Conservation (phyloP, 1,139 yeast species). For the Geotrichum candidum region DNA sequence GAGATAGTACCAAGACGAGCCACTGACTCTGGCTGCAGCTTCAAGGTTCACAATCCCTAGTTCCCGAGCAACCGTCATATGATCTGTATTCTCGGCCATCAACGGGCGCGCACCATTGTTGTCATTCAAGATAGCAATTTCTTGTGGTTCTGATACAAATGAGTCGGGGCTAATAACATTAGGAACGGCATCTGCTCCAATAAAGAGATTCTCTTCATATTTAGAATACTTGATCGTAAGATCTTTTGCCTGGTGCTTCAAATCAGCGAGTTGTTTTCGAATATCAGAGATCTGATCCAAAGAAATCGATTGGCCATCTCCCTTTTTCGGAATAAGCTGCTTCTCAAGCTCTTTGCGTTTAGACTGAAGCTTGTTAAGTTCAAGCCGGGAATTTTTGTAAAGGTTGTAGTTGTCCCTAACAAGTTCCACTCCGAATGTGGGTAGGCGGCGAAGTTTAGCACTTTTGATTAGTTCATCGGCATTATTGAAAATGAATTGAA, state of each 20-base stretch:
- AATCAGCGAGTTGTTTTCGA: conserved; percentile 1
- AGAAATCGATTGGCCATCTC: neutral
- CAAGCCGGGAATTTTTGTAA: conserved; percentile 7
- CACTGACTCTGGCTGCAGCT: conserved; percentile 70
- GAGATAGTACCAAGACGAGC: conserved; percentile 84
- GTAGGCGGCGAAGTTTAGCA: conserved; percentile 14
- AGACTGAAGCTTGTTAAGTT: conserved; percentile 14
- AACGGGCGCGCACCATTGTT: conserved; percentile 18
- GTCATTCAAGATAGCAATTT: conserved; percentile 25
- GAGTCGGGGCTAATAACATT: conserved; percentile 50
- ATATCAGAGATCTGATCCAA: neutral
- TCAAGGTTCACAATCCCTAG: conserved; percentile 63
- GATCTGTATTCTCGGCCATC: conserved; percentile 42
- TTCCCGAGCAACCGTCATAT: conserved; percentile 56
- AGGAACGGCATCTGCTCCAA: conserved; percentile 43
- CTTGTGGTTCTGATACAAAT: conserved; percentile 42
- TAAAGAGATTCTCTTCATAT: conserved; percentile 31
- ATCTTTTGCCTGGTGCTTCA: conserved; percentile 22
- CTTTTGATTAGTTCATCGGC: conserved; percentile 10
- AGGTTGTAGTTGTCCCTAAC: conserved; percentile 12
- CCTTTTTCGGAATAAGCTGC: neutral
- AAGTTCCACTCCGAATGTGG: conserved; percentile 10
- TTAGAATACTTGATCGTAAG: conserved; percentile 35
- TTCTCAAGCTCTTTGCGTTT: conserved; percentile 9
- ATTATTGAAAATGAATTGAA: conserved; percentile 32